A percentile compares a stretch with the other conserved stretches of the same genome.
Evolutionary conservation across 768 basidiomycete genomes (phyloP).

Genomic region (Coprinellus micaceus): DNA sequence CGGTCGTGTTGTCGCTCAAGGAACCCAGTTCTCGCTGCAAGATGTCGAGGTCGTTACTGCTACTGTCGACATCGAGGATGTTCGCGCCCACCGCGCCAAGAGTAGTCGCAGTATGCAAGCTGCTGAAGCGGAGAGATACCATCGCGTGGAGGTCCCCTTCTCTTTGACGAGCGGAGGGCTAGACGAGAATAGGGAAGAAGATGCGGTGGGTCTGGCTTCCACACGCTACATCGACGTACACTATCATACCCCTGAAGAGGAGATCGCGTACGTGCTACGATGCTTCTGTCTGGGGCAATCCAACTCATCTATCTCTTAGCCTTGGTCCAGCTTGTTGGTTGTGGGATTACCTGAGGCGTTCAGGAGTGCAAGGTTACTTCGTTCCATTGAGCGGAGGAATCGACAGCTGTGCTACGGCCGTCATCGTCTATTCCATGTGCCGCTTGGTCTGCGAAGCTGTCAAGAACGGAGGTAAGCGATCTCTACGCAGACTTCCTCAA

Average conservation of each 20-base stretch:
- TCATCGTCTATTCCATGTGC: conserved; percentile 97
- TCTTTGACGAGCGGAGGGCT: conserved; percentile 75
- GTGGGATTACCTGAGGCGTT: conserved; percentile 98
- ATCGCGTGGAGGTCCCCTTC: conserved; percentile 79
- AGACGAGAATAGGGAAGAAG: conserved; percentile 55
- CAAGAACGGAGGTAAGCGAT: conserved; percentile 53
- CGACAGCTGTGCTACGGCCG: conserved; percentile 94
- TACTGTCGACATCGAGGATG: conserved; percentile 95
- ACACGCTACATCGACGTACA: conserved; percentile 45
- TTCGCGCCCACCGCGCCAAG: conserved; percentile 81
- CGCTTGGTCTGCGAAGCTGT: conserved; percentile 83
- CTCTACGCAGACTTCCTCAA: not conserved
- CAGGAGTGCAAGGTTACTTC: conserved; percentile 92
- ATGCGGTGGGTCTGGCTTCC: conserved; percentile 36
- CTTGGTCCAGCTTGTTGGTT: conserved; percentile 98
- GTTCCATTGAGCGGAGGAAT: conserved; percentile 94
- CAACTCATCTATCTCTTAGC: conserved; percentile 40
- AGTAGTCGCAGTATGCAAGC: conserved; percentile 91
- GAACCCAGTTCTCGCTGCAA: conserved; percentile 91
- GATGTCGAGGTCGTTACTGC: conserved; percentile 97
- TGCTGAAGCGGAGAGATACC: conserved; percentile 67
- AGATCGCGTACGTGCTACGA: conserved; percentile 78
- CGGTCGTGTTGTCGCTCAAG: conserved; percentile 89
- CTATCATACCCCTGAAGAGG: conserved; percentile 90
- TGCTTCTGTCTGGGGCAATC: not conserved